Base-by-base conservation (phyloP, 495 filamentous ascomycete species). In the Podospora pseudocomata region DNA sequence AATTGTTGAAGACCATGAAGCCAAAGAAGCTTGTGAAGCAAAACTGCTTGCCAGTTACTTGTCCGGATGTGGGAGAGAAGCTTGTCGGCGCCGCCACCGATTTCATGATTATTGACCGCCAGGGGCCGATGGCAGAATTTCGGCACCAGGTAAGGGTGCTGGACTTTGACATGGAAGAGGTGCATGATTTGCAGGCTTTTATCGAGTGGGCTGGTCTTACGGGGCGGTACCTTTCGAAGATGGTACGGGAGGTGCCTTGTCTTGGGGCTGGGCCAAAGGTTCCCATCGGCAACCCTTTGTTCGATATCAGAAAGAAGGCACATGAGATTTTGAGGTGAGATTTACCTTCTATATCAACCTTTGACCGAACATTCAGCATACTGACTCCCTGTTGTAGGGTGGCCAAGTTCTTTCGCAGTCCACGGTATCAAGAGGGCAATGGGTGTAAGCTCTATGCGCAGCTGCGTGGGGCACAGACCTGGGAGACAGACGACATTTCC, bases 31-130 rank as follows among this genome's bases (percentile, higher is more conserved):
- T 39, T 39, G 5, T 39, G 34, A 11, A 4, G 34, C 5, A 39
- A 11, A 11, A 39, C 5, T 39, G 5, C 11, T 11, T 39, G 23
- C 60, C 5, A 0, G 64, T 74, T 16, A 34, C 23, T 23, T 23
- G 23, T 2, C 23, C 23, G 23, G 23, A 23, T 23, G 23, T 23
- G 1, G 23, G 23, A 23, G 23, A 23, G 23, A 23, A 23, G 23
- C 23, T 23, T 23, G 23, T 23, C 23, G 23, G 23, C 23, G 23
- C 23, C 23, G 23, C 13, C 0, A 39, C 68, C 0, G 68, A 70
- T 15, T 83, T 83, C 65, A 69, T 67, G 0, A 79, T 83, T 32
- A 59, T 73, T 0, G 81, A 83, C 65, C 78, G 78, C 60, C 70
- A 73, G 49, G 63, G 66, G 1, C 71, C 79, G 5, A 27, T 53